Evolutionary conservation across 306 rosid species (phyloP), one percentile per base, ranked within the genome.

Genomic region (Morella rubra): DNA sequence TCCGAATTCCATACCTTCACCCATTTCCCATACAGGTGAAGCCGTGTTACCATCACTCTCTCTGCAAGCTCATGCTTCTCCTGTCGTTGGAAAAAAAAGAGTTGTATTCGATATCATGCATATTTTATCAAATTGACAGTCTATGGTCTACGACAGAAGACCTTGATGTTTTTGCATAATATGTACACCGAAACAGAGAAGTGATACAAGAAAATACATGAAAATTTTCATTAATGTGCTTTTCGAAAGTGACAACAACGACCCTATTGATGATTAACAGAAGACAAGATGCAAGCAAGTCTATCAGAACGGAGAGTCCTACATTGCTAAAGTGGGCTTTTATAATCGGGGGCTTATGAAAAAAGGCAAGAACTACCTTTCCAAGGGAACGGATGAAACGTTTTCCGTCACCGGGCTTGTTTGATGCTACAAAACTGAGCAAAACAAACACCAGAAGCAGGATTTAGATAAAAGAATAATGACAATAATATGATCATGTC

Each of bases 1-100:
- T 18, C 41, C 27, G 44, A 79, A 22, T 81, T 42, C 19, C 74
- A 80, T 84, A 92, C 99, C 99, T 95, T 90, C 50, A 88, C 75
- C 99, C 99, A 95, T 92, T 92, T 92, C 20, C 96, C 87, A 71
- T 92, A 95, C 42, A 95, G 93, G 80, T 92, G 92, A 71, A 95
- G 99, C 76, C 99, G 73, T 45, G 99, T 95, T 74, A 95, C 79
- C 99, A 95, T 95, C 74, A 95, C 97, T 87, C 99, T 88, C 81
- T 95, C 99, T 3, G 99, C 99, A 76, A 95, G 97, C 42, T 86
- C 91, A 44, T 89, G 99, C 32, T 77, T 88, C 87, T 95, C 99
- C 97, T 95, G 81, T 73, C 66, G 80, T 86, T 52, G 24, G 62
- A 14, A 32, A 51, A 27, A 27, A 27, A 27, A 27, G 32, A 20